These are phyloP conservation scores for Nakazawaea ambrosiae DNA, from an alignment of 805 yeast genomes.

Conservation along the genomic window DNA sequence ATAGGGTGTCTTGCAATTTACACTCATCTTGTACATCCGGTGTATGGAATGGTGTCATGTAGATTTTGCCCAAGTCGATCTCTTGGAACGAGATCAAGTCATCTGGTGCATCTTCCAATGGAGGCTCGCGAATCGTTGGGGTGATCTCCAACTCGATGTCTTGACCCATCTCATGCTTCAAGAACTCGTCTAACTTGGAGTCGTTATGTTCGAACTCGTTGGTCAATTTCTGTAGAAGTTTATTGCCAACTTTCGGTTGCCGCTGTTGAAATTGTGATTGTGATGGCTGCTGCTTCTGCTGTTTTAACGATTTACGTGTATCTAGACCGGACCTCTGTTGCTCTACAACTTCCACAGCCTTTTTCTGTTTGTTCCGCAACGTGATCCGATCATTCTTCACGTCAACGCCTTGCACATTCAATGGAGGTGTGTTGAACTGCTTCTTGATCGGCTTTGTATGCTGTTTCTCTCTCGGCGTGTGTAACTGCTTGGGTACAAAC, in stretches of 20 bases:
- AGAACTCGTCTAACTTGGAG: slow-evolving; percentile 7
- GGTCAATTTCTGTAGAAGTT: background rate
- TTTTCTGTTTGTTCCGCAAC: too few relatives aligned
- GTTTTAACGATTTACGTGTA: background rate
- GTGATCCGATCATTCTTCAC: too few relatives aligned
- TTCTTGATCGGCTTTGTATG: too few relatives aligned
- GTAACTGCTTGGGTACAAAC: too few relatives aligned
- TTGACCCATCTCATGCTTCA: slow-evolving; percentile 2
- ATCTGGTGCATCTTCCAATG: slow-evolving; percentile 9
- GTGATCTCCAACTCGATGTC: slow-evolving; percentile 5
- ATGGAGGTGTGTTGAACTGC: slow-evolving; percentile 8
- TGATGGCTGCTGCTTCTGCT: background rate
- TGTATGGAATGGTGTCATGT: slow-evolving; percentile 7
- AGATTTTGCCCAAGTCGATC: slow-evolving; percentile 3
- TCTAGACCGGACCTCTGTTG: too few relatives aligned
- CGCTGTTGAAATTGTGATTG: background rate
- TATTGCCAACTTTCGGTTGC: background rate
- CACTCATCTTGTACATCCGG: background rate
- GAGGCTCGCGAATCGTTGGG: background rate
- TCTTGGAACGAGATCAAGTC: slow-evolving; percentile 9
- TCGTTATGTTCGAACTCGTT: background rate
- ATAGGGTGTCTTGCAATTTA: too few relatives aligned
- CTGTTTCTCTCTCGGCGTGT: too few relatives aligned
- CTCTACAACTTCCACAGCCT: too few relatives aligned
- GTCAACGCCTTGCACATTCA: too few relatives aligned